Evolutionary conservation across 2,329 filamentous ascomycete genomes (phyloP).

Genomic region (Venturia asperata): DNA sequence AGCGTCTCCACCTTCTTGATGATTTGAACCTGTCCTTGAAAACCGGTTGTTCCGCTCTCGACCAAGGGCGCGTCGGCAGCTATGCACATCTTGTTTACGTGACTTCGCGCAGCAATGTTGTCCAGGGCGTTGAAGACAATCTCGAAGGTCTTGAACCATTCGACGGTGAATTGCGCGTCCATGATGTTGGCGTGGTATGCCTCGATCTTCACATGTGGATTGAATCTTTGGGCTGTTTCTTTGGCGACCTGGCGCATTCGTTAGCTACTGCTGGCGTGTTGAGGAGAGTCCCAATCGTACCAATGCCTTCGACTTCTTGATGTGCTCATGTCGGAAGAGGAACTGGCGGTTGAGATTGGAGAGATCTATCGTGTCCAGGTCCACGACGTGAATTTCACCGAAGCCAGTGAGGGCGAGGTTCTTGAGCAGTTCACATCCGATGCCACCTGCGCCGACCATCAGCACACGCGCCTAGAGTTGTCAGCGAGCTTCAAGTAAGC

Average conservation of each 20-base stretch:
- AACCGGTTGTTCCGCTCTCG: constrained; percentile 95
- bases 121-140: constrained; percentile 96
- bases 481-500: neutral
- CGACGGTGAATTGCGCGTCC: constrained; percentile 73
- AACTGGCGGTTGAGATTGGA: constrained; percentile 98
- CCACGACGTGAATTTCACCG: constrained; percentile 87
- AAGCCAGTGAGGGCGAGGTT: constrained; percentile 90
- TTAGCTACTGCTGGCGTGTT: constrained; percentile 12
- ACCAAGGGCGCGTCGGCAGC: constrained; percentile 84
- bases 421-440: constrained; percentile 95
- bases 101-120: constrained; percentile 85
- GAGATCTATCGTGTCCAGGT: constrained; percentile 96
- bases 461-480: constrained; percentile 66
- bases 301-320: constrained; percentile 92
- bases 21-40: constrained; percentile 94
- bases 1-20: constrained; percentile 62
- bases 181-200: constrained; percentile 96
- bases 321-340: constrained; percentile 91
- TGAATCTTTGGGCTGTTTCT: constrained; percentile 84
- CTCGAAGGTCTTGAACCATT: constrained; percentile 77
- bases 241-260: constrained; percentile 64
- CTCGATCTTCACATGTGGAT: constrained; percentile 76
- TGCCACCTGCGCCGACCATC: constrained; percentile 93
- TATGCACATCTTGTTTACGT: constrained; percentile 97
- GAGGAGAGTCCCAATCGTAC: constrained; percentile 43